These are phyloP conservation scores for Sphaerobolus stellatus DNA, from an alignment of 1,284 basidiomycete genomes.

Conservation along the genomic window DNA sequence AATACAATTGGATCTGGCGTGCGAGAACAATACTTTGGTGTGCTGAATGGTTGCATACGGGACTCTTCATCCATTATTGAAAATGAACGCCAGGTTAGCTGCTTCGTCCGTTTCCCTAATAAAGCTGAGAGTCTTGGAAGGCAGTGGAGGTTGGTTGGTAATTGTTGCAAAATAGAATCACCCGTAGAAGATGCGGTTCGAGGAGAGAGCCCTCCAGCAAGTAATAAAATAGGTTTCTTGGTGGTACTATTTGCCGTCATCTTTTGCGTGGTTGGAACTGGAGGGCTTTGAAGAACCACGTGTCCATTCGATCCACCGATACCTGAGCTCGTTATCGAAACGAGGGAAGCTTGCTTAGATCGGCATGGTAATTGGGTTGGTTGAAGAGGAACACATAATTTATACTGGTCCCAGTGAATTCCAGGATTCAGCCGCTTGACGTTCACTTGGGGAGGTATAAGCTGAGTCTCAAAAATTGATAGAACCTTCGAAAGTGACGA, in stretches of 20 bases:
- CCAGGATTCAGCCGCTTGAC: too few species aligned
- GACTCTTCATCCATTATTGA: too few species aligned
- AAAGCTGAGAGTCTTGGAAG: too few species aligned
- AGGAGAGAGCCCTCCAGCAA: constrained; percentile 39
- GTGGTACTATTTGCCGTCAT: not conserved
- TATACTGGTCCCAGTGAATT: too few species aligned
- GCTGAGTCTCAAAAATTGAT: constrained; percentile 34
- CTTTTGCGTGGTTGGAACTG: constrained; percentile 9
- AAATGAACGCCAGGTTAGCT: too few species aligned
- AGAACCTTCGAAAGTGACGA: constrained; percentile 41
- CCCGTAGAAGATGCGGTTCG: constrained; percentile 25
- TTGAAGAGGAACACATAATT: constrained; percentile 27
- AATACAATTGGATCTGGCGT: constrained; percentile 39
- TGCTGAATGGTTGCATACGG: too few species aligned
- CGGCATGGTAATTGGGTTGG: constrained; percentile 12
- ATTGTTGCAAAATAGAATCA: too few species aligned
- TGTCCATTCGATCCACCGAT: constrained; percentile 46
- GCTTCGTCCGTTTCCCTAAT: too few species aligned
- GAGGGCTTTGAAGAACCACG: constrained; percentile 36
- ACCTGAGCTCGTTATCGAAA: constrained; percentile 43
- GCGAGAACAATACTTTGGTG: too few species aligned
- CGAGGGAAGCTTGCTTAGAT: constrained; percentile 20
- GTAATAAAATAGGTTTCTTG: constrained; percentile 27
- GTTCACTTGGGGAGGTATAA: constrained; percentile 43
- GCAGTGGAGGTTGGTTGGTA: too few species aligned